phyloP scores from a whole-genome alignment of 371 early-diverging fungal species.

The Chytridium lagenaria region DNA sequence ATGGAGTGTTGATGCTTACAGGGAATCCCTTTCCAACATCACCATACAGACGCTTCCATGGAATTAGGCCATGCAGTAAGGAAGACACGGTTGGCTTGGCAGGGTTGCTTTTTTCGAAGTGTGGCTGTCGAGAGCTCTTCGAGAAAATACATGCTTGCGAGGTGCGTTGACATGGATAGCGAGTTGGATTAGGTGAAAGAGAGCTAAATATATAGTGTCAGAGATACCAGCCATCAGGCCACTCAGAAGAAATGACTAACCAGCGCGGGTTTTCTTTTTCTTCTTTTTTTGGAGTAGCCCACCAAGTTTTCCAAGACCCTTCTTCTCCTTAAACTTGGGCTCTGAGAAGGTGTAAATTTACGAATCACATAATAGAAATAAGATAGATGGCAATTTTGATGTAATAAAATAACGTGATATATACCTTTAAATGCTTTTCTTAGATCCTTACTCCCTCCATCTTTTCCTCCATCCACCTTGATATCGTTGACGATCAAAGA shows the following conservation, averaged over 20 bases:
- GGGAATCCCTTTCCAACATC: constrained; percentile 64
- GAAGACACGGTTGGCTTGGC: constrained; percentile 50
- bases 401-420: no score
- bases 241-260: constrained; percentile 12
- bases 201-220: not conserved
- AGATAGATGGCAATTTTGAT: no score
- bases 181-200: constrained; percentile 35
- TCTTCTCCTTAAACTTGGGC: constrained; percentile 44
- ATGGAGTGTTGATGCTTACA: constrained; percentile 53
- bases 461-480: constrained; percentile 16
- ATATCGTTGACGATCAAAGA: constrained; percentile 31
- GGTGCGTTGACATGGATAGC: constrained; percentile 35
- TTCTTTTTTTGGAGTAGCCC: constrained; percentile 37
- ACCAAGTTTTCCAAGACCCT: constrained; percentile 30
- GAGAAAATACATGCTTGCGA: constrained; percentile 34
- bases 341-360: constrained; percentile 21
- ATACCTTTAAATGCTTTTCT: constrained; percentile 36
- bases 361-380: no score
- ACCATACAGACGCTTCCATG: constrained; percentile 54
- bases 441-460: not conserved
- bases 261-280: constrained; percentile 31
- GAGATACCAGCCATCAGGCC: no score
- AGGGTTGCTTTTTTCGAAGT: constrained; percentile 45
- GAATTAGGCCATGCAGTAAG: constrained; percentile 50
- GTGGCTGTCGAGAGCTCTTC: constrained; percentile 39